Percentiles rank a stretch among this genome's conserved stretches.
These are phyloP conservation scores for Arachnopeziza araneosa DNA, from an alignment of 2,329 filamentous ascomycete species.

Conservation along the genomic window DNA sequence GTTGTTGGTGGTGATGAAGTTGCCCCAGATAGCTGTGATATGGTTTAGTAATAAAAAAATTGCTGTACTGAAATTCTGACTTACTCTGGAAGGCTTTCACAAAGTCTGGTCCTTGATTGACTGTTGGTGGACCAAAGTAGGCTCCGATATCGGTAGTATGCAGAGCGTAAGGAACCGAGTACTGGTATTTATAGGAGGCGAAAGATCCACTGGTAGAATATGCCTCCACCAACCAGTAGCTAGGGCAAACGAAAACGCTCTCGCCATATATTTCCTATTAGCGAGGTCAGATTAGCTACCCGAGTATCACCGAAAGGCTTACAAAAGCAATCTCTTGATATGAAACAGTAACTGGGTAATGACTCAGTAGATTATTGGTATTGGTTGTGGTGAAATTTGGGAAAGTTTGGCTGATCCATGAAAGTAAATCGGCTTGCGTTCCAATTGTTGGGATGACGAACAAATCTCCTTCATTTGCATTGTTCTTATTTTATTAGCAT, in stretches of 20 bases:
- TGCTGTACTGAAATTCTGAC: neutral
- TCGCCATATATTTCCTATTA: constrained; percentile 42
- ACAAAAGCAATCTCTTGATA: constrained; percentile 19
- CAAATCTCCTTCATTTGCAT: constrained; percentile 34
- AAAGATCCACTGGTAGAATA: constrained; percentile 33
- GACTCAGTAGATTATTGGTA: constrained; percentile 24
- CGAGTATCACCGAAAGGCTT: neutral
- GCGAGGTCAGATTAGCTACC: neutral
- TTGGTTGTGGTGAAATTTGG: constrained; percentile 36
- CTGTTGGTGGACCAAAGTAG: constrained; percentile 23
- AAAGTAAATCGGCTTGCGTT: constrained; percentile 27
- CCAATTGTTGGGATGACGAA: constrained; percentile 34
- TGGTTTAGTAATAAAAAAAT: neutral
- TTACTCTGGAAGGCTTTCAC: constrained; percentile 2
- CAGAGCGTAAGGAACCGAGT: constrained; percentile 32
- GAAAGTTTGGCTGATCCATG: constrained; percentile 27
- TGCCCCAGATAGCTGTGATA: constrained; percentile 11
- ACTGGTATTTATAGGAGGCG: constrained; percentile 40
- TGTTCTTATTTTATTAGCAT: constrained; percentile 21
- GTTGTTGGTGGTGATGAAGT: constrained; percentile 9
- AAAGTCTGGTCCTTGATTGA: neutral
- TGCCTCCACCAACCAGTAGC: constrained; percentile 46
- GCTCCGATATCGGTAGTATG: constrained; percentile 33
- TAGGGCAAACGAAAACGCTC: constrained; percentile 48
- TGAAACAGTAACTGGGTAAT: constrained; percentile 17